Conservation (phyloP, 208 protist genomes). For the Herpetomonas tarakana region DNA sequence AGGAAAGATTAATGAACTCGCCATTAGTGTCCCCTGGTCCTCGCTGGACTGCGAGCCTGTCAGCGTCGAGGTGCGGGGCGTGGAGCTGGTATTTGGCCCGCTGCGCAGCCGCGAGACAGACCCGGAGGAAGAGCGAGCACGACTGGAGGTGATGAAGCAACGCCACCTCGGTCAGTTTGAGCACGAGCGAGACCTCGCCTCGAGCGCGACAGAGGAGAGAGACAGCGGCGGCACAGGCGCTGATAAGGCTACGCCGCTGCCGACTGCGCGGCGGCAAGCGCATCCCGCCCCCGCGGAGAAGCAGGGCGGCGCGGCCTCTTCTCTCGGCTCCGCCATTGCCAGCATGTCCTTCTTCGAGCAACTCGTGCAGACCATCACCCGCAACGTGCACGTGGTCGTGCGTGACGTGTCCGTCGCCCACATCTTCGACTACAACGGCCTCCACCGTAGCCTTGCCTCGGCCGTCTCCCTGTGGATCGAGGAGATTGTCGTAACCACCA, state of each 20-base stretch:
- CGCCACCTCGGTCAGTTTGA: slow-evolving; percentile 59
- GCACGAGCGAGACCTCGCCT: slow-evolving; percentile 12
- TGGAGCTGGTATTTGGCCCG: slow-evolving; percentile 73
- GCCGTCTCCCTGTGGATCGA: slow-evolving; percentile 38
- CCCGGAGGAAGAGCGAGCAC: slow-evolving; percentile 47
- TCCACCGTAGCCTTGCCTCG: slow-evolving; percentile 42
- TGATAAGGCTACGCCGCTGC: no score
- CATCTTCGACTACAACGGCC: slow-evolving; percentile 65
- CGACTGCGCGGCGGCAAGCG: not conserved
- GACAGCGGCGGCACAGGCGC: not conserved
- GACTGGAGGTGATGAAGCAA: slow-evolving; percentile 53
- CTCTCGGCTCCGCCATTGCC: slow-evolving; percentile 20
- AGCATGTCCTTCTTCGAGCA: slow-evolving; percentile 45
- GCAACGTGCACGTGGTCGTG: slow-evolving; percentile 47
- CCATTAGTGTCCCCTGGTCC: slow-evolving; percentile 74
- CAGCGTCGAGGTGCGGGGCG: slow-evolving; percentile 51
- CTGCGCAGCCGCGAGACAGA: slow-evolving; percentile 49
- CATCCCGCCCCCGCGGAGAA: not conserved
- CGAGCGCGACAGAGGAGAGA: not conserved
- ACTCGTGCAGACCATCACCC: slow-evolving; percentile 42
- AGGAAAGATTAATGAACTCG: slow-evolving; percentile 58
- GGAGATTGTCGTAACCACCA: slow-evolving; percentile 40
- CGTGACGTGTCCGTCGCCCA: slow-evolving; percentile 52
- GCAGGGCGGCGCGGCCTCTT: not conserved
- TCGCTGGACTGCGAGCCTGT: slow-evolving; percentile 64